These are phyloP conservation scores for Abrus pulchellus DNA, from an alignment of 306 rosid species.

Conservation along the genomic window DNA sequence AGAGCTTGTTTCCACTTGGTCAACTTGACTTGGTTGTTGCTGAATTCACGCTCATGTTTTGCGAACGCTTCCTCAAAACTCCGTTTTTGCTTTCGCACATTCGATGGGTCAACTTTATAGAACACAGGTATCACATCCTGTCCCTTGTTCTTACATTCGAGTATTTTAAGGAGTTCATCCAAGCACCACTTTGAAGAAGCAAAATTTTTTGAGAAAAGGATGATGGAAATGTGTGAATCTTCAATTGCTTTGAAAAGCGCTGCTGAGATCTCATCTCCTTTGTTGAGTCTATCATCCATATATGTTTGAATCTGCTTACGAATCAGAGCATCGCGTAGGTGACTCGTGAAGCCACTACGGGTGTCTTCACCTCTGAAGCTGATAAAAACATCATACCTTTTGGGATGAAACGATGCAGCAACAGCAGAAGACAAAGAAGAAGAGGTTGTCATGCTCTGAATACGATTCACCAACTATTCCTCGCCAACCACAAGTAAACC, in stretches of 20 bases:
- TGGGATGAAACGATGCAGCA: background rate
- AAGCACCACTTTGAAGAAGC: background rate
- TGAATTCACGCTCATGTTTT: background rate
- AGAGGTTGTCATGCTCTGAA: background rate
- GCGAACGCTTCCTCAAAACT: background rate
- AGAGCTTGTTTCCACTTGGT: background rate
- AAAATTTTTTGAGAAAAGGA: background rate
- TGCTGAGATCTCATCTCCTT: conserved; percentile 7
- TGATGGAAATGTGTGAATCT: background rate
- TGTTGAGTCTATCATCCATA: background rate
- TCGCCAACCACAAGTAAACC: background rate
- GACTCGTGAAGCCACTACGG: conserved; percentile 4
- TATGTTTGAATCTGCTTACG: background rate
- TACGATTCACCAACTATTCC: background rate
- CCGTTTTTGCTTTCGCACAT: background rate
- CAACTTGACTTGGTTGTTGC: background rate
- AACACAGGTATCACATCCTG: background rate
- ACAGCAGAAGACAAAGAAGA: background rate
- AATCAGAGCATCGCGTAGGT: background rate
- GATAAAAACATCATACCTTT: background rate
- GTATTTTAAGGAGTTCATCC: background rate
- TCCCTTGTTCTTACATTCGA: background rate
- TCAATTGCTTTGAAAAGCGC: background rate
- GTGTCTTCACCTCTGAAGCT: conserved; percentile 30
- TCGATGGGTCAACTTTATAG: conserved; percentile 20